A percentile compares a stretch with the other conserved stretches of the same genome.
phyloP scores from a whole-genome alignment of 176 grass and related monocot species.

The Bonia amplexicaulis region DNA sequence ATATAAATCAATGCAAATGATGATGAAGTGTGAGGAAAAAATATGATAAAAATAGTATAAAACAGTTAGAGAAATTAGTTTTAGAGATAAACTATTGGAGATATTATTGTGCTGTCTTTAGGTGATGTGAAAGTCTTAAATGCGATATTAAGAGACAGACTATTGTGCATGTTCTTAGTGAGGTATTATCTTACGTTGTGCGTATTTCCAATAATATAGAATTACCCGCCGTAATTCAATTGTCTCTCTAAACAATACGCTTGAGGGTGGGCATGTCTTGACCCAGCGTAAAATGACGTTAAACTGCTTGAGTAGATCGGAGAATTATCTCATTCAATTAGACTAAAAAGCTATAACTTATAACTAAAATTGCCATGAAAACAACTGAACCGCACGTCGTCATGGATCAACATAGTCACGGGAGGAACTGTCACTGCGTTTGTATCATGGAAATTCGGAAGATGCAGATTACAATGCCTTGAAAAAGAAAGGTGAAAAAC shows the following conservation, averaged over 20 bases:
- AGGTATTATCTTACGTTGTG: no score
- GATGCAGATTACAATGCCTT: no score
- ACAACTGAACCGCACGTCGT: background rate
- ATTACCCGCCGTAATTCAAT: background rate
- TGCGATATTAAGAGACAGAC: fast-evolving
- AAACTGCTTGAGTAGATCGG: background rate
- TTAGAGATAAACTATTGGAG: no score
- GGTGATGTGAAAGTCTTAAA: fast-evolving
- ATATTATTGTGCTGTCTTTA: no score
- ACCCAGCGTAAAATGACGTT: background rate
- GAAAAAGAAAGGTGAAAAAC: background rate
- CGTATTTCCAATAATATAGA: background rate
- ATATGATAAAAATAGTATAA: no score
- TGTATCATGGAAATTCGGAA: background rate
- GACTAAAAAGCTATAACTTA: no score
- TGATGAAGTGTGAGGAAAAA: no score
- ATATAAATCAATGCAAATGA: no score
- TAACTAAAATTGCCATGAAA: background rate
- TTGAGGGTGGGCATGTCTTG: background rate
- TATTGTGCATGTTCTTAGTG: no score
- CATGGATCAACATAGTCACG: background rate
- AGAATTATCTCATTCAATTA: no score
- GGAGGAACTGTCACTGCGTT: background rate
- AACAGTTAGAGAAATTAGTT: no score
- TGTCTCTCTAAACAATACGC: background rate